Conservation (phyloP, 1,284 basidiomycete species). For the Fistulina hepatica region DNA sequence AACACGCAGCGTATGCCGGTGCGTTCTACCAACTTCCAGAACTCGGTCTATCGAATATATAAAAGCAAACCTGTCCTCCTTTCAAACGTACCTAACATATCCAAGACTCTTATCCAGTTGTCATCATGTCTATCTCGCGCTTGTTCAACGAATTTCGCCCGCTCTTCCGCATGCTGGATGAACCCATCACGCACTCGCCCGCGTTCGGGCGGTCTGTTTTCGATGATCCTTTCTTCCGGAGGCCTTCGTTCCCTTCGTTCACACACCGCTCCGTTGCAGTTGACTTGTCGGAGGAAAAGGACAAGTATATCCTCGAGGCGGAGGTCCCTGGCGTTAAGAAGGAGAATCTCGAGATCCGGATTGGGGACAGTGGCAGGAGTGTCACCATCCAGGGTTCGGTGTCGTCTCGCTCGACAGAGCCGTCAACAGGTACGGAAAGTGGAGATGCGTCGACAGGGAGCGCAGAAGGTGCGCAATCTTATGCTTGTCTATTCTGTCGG, state of each 20-base stretch:
- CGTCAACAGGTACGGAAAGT: not conserved
- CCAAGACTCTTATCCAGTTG: too few relatives aligned
- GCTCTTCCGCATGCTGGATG: constrained; percentile 57
- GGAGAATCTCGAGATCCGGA: constrained; percentile 59
- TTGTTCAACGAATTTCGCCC: constrained; percentile 64
- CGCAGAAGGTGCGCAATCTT: constrained; percentile 19
- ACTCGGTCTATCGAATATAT: too few relatives aligned
- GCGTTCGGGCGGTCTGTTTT: constrained; percentile 25
- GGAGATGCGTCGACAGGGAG: constrained; percentile 16
- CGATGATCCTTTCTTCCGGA: constrained; percentile 40
- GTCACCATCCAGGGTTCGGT: constrained; percentile 62
- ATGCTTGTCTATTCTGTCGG: constrained; percentile 1
- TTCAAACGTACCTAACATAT: too few relatives aligned
- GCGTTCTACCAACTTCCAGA: too few relatives aligned
- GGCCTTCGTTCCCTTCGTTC: constrained; percentile 19
- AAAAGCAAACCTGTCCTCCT: too few relatives aligned
- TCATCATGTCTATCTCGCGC: constrained; percentile 52
- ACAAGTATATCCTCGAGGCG: constrained; percentile 59
- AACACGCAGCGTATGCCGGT: too few relatives aligned
- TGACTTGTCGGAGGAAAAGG: constrained; percentile 54
- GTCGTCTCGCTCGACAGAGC: constrained; percentile 10
- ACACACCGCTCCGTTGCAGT: constrained; percentile 37
- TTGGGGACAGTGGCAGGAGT: constrained; percentile 59
- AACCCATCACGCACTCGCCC: constrained; percentile 8
- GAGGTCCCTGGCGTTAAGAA: constrained; percentile 72